A percentile compares a stretch with the other conserved stretches of the same genome.
Conservation (phyloP, 768 basidiomycete species). For the Cystofilobasidium macerans region DNA sequence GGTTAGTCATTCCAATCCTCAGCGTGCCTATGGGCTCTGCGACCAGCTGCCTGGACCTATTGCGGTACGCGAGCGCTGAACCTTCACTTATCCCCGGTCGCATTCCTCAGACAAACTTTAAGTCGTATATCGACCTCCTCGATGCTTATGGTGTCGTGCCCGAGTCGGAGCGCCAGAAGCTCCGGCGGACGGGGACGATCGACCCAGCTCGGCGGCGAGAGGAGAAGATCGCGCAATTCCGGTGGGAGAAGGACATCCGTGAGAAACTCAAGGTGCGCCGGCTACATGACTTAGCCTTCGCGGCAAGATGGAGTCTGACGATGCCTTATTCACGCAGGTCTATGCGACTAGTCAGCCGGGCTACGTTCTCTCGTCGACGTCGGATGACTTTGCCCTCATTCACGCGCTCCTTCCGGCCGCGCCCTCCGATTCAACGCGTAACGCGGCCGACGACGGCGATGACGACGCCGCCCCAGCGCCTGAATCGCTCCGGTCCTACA, state of each 20-base stretch:
- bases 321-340: background rate
- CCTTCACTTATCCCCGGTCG: background rate
- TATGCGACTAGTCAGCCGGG: background rate
- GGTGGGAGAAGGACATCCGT: constrained; percentile 70
- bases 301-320: background rate
- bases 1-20: constrained; percentile 29
- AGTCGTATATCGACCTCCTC: constrained; percentile 32
- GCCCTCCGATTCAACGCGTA: background rate
- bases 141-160: constrained; percentile 32
- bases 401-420: constrained; percentile 14
- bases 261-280: constrained; percentile 54
- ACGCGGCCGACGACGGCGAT: background rate
- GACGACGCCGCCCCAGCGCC: constrained; percentile 8
- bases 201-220: constrained; percentile 68
- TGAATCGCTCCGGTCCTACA: constrained; percentile 49
- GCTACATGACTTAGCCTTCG: background rate
- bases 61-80: background rate
- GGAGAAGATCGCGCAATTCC: constrained; percentile 80
- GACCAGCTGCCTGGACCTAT: background rate
- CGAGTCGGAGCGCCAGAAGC: constrained; percentile 30
- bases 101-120: constrained; percentile 28
- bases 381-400: constrained; percentile 22
- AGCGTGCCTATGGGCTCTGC: background rate
- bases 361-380: constrained; percentile 5
- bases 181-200: constrained; percentile 22